These are phyloP conservation scores for Skeletonema grethae DNA, from an alignment of 108 stramenopile genomes.

Conservation along the genomic window DNA sequence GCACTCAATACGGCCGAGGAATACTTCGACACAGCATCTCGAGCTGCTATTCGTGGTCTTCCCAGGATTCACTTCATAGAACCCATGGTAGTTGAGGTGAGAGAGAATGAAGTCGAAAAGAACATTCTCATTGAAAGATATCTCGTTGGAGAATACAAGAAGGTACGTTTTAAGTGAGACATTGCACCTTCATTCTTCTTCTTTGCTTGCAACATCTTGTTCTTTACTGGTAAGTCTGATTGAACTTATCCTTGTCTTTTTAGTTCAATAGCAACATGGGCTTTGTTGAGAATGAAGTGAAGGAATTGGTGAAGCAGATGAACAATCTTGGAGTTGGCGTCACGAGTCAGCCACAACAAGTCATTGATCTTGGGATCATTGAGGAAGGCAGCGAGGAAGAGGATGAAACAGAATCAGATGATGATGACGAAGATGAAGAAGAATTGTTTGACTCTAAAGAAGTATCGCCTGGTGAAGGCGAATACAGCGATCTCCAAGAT, in stretches of 20 bases:
- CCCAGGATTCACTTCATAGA: constrained; percentile 42
- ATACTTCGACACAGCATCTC: constrained; percentile 22
- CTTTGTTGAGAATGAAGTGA: constrained; percentile 21
- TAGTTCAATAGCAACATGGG: constrained; percentile 53
- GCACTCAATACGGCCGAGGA: constrained; percentile 17
- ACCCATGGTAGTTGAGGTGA: constrained; percentile 35
- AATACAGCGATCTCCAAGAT: constrained; percentile 19
- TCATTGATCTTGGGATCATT: constrained; percentile 45
- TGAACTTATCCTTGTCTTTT: background rate
- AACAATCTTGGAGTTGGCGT: constrained; percentile 5
- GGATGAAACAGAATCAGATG: constrained; percentile 21
- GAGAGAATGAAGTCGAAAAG: constrained; percentile 18
- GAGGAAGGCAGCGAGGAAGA: constrained; percentile 46
- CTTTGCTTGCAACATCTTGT: background rate
- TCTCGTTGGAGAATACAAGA: constrained; percentile 46
- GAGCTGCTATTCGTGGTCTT: constrained; percentile 16
- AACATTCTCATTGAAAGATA: constrained; percentile 42
- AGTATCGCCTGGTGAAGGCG: constrained; percentile 6
- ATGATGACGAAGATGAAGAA: constrained; percentile 11
- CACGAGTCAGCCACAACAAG: background rate
- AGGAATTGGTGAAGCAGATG: constrained; percentile 13
- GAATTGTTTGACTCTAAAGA: constrained; percentile 21
- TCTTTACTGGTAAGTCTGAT: background rate
- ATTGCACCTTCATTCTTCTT: background rate
- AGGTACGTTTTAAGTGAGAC: background rate